A percentile compares a stretch with the other conserved stretches of the same genome.
phyloP scores from a whole-genome alignment of 1,284 basidiomycete genomes.

The Ustilago shanxiensis region DNA sequence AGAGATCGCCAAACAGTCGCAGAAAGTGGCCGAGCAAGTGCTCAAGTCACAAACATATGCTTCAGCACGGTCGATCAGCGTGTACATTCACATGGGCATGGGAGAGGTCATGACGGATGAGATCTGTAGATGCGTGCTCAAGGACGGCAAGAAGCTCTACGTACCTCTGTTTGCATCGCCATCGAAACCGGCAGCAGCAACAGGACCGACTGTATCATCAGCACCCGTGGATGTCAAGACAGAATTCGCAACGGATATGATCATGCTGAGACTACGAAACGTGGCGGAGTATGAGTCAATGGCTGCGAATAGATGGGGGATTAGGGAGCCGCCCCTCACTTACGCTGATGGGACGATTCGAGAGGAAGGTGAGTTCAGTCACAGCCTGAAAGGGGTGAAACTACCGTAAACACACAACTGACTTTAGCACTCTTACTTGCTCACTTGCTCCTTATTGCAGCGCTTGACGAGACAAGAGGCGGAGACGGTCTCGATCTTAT shows the following conservation, averaged over 20 bases:
- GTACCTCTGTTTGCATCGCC: constrained; percentile 70
- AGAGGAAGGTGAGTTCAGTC: constrained; percentile 40
- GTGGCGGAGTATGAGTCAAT: constrained; percentile 65
- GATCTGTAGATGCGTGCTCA: constrained; percentile 67
- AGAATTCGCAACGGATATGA: constrained; percentile 67
- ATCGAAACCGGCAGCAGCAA: constrained; percentile 35
- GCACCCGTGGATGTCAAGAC: constrained; percentile 27
- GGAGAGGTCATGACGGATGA: constrained; percentile 70
- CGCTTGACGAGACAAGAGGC: constrained; percentile 59
- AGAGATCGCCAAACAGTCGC: constrained; percentile 31
- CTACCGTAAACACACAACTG: background rate
- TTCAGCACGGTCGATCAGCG: constrained; percentile 61
- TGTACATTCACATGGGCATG: constrained; percentile 69
- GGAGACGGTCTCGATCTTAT: constrained; percentile 71
- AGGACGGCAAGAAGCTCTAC: constrained; percentile 68
- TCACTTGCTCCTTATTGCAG: constrained; percentile 26
- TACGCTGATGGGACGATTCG: constrained; percentile 55
- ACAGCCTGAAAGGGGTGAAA: no score
- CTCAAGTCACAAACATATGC: constrained; percentile 65
- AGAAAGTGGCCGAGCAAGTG: constrained; percentile 57
- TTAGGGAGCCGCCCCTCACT: constrained; percentile 67
- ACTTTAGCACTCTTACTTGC: background rate
- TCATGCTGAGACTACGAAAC: constrained; percentile 69
- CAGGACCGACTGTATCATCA: constrained; percentile 30
- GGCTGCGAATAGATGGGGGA: constrained; percentile 70